These are phyloP conservation scores for Nicotiana attenuata DNA, from an alignment of 257 asterid genomes.

Conservation along the genomic window DNA sequence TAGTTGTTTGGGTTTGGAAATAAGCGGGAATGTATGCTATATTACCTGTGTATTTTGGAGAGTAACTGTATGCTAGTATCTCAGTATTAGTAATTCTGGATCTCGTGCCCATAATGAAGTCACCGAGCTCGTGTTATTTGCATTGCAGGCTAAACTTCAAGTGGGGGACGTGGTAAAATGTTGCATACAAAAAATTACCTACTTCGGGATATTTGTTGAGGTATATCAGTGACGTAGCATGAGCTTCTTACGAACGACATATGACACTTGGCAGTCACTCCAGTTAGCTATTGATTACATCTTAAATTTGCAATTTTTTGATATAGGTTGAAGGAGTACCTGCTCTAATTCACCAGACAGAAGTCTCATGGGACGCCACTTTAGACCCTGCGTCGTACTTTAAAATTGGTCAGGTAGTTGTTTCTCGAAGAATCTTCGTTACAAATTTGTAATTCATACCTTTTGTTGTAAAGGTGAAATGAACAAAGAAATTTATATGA, in stretches of 20 bases:
- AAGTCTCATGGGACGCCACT: constrained; percentile 95
- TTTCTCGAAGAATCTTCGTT: neutral
- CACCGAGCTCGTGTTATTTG: neutral
- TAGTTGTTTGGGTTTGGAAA: neutral
- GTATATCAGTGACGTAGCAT: constrained; percentile 28
- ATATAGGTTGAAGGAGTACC: constrained; percentile 88
- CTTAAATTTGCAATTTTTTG: neutral
- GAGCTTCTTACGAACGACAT: neutral
- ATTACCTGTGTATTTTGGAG: neutral
- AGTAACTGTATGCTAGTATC: neutral
- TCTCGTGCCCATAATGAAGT: neutral
- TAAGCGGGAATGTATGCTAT: neutral
- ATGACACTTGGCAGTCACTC: neutral
- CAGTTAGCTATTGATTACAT: neutral
- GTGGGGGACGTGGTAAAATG: constrained; percentile 91
- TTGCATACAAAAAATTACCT: constrained; percentile 78
- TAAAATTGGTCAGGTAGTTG: constrained; percentile 81
- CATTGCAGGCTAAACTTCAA: constrained; percentile 62
- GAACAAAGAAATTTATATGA: neutral
- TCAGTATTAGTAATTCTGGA: neutral
- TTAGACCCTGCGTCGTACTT: constrained; percentile 76
- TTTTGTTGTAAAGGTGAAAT: neutral
- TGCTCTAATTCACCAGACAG: constrained; percentile 87
- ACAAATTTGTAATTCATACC: neutral
- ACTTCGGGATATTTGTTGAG: constrained; percentile 92